Percentiles rank a stretch among this genome's conserved stretches.
These are phyloP conservation scores for Cornus florida DNA, from an alignment of 148 eudicot species.

Conservation along the genomic window DNA sequence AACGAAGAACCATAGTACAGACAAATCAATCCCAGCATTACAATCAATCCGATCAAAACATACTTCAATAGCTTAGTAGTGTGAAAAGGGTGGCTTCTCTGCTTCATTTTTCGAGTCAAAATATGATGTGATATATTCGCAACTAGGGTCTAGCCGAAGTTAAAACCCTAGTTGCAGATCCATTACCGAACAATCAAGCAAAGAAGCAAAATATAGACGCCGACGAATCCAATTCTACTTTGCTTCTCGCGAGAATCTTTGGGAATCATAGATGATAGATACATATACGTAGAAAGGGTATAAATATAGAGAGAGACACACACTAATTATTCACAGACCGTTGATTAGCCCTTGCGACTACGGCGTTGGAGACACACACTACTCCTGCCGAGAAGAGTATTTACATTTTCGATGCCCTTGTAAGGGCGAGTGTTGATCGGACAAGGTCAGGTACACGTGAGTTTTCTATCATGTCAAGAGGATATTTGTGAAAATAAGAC, in stretches of 20 bases:
- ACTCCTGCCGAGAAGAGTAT: not conserved
- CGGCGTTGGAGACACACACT: slow-evolving; percentile 15
- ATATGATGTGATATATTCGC: not conserved
- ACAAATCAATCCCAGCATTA: slow-evolving; percentile 51
- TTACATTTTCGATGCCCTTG: not conserved
- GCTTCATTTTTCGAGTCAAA: slow-evolving; percentile 35
- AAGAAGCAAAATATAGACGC: not conserved
- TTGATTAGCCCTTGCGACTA: not conserved
- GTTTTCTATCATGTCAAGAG: too few relatives aligned
- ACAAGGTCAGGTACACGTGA: too few relatives aligned
- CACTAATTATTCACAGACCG: not conserved
- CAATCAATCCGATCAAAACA: slow-evolving; percentile 37
- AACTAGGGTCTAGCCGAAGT: not conserved
- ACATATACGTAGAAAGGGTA: not conserved
- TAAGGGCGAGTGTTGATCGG: too few relatives aligned
- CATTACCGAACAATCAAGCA: slow-evolving; percentile 19
- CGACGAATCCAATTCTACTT: not conserved
- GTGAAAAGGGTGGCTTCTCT: slow-evolving; percentile 25
- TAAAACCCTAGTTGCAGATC: slow-evolving; percentile 33
- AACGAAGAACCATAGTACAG: slow-evolving; percentile 46
- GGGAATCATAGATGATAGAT: not conserved
- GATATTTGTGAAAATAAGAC: too few relatives aligned
- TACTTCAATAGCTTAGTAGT: slow-evolving; percentile 38
- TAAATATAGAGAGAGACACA: not conserved
- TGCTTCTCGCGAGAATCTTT: not conserved